These are phyloP conservation scores for Curvularia sp. DNA, from an alignment of 2,329 filamentous ascomycete genomes.

Conservation along the genomic window DNA sequence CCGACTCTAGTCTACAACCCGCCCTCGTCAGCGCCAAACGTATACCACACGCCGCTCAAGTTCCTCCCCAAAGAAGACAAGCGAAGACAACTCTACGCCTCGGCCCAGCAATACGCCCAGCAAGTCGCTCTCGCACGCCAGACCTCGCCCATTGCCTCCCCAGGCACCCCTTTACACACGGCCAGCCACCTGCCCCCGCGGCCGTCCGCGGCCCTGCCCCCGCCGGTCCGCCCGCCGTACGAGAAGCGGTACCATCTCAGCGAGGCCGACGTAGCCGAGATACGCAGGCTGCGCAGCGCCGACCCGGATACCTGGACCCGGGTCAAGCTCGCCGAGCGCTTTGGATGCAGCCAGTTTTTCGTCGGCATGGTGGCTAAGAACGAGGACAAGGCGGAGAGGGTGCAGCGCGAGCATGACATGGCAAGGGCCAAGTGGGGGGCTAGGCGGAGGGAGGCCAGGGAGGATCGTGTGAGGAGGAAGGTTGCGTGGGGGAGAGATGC, in stretches of 20 bases:
- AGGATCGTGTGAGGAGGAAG: constrained; percentile 67
- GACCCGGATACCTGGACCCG: constrained; percentile 68
- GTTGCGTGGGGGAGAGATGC: constrained; percentile 67
- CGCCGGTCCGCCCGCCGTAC: constrained; percentile 59
- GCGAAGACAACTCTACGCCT: constrained; percentile 58
- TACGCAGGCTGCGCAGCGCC: constrained; percentile 60
- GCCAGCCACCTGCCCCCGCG: constrained; percentile 32
- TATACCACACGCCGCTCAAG: constrained; percentile 69
- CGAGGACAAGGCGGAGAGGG: constrained; percentile 51
- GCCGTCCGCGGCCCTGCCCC: constrained; percentile 51
- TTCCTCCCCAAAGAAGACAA: constrained; percentile 68
- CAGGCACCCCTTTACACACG: constrained; percentile 39
- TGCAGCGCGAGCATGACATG: constrained; percentile 59
- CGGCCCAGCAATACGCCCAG: constrained; percentile 36
- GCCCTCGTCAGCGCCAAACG: constrained; percentile 67
- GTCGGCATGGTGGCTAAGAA: constrained; percentile 64
- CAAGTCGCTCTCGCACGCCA: constrained; percentile 30
- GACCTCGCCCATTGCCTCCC: constrained; percentile 34
- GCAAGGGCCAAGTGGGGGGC: constrained; percentile 68
- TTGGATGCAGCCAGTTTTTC: constrained; percentile 69
- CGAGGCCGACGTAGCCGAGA: constrained; percentile 65
- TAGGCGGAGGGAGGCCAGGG: constrained; percentile 65
- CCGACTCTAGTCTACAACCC: constrained; percentile 65
- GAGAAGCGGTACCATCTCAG: constrained; percentile 69
- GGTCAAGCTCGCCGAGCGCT: constrained; percentile 66